Evolutionary conservation across 495 filamentous ascomycete genomes (phyloP).

Genomic region (Penicillium subrubescens): DNA sequence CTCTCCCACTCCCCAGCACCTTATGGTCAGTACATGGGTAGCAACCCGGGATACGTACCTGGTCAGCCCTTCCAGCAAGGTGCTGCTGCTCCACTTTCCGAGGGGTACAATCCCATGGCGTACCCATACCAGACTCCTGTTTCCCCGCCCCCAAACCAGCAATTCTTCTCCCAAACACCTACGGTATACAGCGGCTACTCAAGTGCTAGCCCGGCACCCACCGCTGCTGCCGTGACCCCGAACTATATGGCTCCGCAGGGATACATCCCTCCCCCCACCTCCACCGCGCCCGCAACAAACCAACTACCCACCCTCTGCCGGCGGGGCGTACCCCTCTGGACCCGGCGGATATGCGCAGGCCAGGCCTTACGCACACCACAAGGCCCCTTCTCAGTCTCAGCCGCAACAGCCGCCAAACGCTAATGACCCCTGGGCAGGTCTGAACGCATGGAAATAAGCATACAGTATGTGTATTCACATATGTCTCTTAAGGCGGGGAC

Average conservation of each 20-base stretch:
- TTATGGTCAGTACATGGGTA: constrained; percentile 43
- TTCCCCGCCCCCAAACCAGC: constrained; percentile 48
- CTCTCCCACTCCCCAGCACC: constrained; percentile 46
- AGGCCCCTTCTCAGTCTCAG: constrained; percentile 49
- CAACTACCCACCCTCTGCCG: constrained; percentile 61
- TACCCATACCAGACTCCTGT: constrained; percentile 53
- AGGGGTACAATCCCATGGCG: constrained; percentile 58
- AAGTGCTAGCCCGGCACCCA: constrained; percentile 40
- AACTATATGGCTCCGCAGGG: constrained; percentile 66
- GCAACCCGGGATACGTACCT: constrained; percentile 33
- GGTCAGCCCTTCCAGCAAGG: constrained; percentile 50
- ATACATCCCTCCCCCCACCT: constrained; percentile 90
- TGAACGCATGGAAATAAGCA: constrained; percentile 80
- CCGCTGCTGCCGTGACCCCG: constrained; percentile 20
- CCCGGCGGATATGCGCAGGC: constrained; percentile 60
- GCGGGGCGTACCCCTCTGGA: constrained; percentile 54
- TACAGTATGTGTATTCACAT: not conserved
- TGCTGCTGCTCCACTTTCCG: constrained; percentile 46
- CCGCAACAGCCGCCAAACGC: constrained; percentile 31
- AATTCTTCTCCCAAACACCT: constrained; percentile 45
- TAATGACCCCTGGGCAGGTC: constrained; percentile 80
- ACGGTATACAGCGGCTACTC: constrained; percentile 38
- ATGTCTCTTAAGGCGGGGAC: not conserved
- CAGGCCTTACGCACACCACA: constrained; percentile 44
- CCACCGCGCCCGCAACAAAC: constrained; percentile 81